Evolutionary conservation across 108 stramenopile species (phyloP).

Genomic region (Cylindrotheca closterium): DNA sequence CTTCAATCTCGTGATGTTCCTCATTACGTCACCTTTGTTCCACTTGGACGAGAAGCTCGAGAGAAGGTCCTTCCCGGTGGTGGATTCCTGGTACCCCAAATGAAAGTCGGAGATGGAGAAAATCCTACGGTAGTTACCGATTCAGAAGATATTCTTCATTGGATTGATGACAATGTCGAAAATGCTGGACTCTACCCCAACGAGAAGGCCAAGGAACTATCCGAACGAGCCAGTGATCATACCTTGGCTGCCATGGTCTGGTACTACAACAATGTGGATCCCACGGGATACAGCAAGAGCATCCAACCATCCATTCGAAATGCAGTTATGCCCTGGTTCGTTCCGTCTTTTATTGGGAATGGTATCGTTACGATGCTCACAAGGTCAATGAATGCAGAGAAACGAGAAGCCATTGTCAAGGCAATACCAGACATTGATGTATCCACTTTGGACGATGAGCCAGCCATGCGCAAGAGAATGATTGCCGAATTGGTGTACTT

Average conservation of each 20-base stretch:
- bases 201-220: not conserved
- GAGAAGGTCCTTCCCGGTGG: slow-evolving; percentile 8
- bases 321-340: slow-evolving; percentile 2
- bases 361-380: not conserved
- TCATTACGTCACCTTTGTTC: slow-evolving; percentile 9
- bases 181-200: slow-evolving; percentile 5
- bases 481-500: slow-evolving; percentile 5
- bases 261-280: slow-evolving; percentile 16
- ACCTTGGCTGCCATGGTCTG: slow-evolving; percentile 10
- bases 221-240: slow-evolving; percentile 2
- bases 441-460: not conserved
- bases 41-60: not conserved
- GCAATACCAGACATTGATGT: not conserved
- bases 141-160: slow-evolving; percentile 7
- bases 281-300: not conserved
- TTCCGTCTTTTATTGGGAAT: not conserved
- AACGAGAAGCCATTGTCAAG: not conserved
- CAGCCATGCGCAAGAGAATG: not conserved
- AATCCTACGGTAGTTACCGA: slow-evolving; percentile 4
- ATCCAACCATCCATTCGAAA: not conserved
- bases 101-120: not conserved
- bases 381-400: not conserved
- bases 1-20: not conserved
- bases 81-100: slow-evolving; percentile 9
- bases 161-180: slow-evolving; percentile 1